Percentiles rank a stretch among this genome's conserved stretches.
These are phyloP conservation scores for Lentinula raphanica DNA, from an alignment of 768 basidiomycete genomes.

Conservation along the genomic window DNA sequence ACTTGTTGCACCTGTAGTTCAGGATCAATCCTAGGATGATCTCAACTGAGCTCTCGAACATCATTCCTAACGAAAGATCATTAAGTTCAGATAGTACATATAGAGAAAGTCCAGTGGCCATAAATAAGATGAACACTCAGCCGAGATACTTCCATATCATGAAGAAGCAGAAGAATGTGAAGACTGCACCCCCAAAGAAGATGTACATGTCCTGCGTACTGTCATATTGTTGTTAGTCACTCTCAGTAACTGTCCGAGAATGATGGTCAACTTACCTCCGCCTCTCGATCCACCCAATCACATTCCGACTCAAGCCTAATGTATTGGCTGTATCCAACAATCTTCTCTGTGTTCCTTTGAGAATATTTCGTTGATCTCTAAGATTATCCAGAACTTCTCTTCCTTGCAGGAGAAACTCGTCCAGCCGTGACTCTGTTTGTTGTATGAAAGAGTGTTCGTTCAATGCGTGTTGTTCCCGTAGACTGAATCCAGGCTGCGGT, in stretches of 20 bases:
- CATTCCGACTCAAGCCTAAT: conserved; percentile 86
- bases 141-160: conserved; percentile 90
- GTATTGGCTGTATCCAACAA: conserved; percentile 91
- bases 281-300: conserved; percentile 96
- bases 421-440: conserved; percentile 74
- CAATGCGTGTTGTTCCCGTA: conserved; percentile 74
- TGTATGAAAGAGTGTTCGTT: conserved; percentile 88
- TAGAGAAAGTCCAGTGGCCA: neutral
- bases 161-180: conserved; percentile 92
- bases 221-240: neutral
- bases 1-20: conserved; percentile 28
- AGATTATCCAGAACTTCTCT: conserved; percentile 88
- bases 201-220: conserved; percentile 97
- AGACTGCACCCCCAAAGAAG: conserved; percentile 75
- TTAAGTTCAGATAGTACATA: neutral
- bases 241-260: neutral
- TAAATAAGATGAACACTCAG: conserved; percentile 18
- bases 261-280: conserved; percentile 58
- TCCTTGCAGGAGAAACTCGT: conserved; percentile 91
- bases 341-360: conserved; percentile 90
- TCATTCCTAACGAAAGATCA: neutral
- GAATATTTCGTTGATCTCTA: conserved; percentile 85
- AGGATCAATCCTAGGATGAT: conserved; percentile 2
- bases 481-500: conserved; percentile 47
- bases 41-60: neutral